phyloP scores from a whole-genome alignment of 2,329 filamentous ascomycete genomes.

The Dothideomycetes sp. region DNA sequence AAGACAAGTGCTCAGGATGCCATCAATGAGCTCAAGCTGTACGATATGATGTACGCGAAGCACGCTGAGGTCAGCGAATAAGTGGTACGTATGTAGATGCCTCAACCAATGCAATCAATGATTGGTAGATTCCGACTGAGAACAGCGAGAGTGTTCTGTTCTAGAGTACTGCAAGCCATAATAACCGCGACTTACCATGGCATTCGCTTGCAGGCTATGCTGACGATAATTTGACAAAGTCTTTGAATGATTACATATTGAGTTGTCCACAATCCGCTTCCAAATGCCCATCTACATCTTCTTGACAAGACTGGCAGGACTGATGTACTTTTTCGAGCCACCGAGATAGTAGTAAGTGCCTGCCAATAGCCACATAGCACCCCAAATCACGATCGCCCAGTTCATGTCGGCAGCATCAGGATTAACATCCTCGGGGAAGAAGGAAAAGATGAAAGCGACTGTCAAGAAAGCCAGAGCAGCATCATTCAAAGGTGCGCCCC shows the following conservation, averaged over 20 bases:
- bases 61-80: constrained; percentile 12
- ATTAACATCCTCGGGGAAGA: constrained; percentile 22
- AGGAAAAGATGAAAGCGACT: constrained; percentile 26
- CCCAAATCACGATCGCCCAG: constrained; percentile 27
- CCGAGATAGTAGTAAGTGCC: constrained; percentile 11
- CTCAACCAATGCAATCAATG: too few species aligned
- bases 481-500: constrained; percentile 26
- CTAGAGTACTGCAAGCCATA: too few species aligned
- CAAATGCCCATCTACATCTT: neutral
- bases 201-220: too few species aligned
- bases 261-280: too few species aligned
- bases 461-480: constrained; percentile 24
- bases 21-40: constrained; percentile 30
- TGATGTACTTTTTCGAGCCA: constrained; percentile 8
- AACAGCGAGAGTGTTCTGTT: too few species aligned
- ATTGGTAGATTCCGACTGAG: too few species aligned
- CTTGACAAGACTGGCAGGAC: constrained; percentile 5
- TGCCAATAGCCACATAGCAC: constrained; percentile 10
- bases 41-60: constrained; percentile 24
- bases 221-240: too few species aligned
- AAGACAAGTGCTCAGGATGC: constrained; percentile 38
- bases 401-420: constrained; percentile 24
- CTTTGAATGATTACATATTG: too few species aligned
- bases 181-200: too few species aligned
- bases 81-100: too few species aligned